Conservation (phyloP, 1,284 basidiomycete genomes). For the Phylloboletellus chloephorus region DNA sequence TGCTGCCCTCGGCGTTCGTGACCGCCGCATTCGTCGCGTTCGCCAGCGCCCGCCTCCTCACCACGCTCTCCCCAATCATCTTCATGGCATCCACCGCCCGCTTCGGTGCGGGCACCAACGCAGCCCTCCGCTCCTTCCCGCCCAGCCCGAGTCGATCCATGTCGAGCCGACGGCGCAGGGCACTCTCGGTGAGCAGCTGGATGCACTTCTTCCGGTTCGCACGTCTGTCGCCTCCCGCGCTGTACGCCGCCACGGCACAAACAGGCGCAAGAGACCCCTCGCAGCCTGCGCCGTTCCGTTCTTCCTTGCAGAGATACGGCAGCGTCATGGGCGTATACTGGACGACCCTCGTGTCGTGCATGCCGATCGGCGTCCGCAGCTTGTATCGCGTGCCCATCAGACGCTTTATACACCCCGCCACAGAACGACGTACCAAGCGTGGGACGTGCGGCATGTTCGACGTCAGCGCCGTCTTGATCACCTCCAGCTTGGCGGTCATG, state of each 20-base stretch:
- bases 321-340: constrained; percentile 16
- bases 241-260: neutral
- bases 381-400: too few relatives aligned
- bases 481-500: constrained; percentile 16
- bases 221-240: constrained; percentile 1
- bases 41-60: constrained; percentile 14
- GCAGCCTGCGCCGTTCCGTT: neutral
- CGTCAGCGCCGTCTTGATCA: constrained; percentile 20
- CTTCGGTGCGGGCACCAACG: constrained; percentile 1
- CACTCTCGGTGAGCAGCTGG: constrained; percentile 21
- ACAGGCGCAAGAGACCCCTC: neutral
- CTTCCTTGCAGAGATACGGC: constrained; percentile 24
- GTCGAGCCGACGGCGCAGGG: constrained; percentile 19
- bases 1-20: neutral
- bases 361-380: constrained; percentile 17
- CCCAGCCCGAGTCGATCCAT: constrained; percentile 11
- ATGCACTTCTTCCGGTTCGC: constrained; percentile 18
- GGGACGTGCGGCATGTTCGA: constrained; percentile 15
- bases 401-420: neutral
- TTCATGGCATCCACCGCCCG: neutral
- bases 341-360: constrained; percentile 21
- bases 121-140: too few relatives aligned
- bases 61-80: constrained; percentile 2
- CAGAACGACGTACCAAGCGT: constrained; percentile 17
- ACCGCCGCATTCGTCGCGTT: constrained; percentile 17